Conservation (phyloP, 2,329 filamentous ascomycete genomes). For the Elsinoe necatrix region DNA sequence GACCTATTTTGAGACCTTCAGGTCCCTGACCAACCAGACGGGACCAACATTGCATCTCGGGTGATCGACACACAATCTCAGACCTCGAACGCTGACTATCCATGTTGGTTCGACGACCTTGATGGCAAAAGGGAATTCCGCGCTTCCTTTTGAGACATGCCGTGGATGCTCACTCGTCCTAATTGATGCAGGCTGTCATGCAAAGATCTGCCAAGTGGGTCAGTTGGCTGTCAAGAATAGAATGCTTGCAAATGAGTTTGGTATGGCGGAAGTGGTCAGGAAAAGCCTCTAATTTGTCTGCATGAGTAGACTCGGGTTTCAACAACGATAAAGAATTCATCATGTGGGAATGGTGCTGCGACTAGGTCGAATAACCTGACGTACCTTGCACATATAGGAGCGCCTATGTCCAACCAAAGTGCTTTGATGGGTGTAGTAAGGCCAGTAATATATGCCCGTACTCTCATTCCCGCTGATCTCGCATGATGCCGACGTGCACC, state of each 20-base stretch:
- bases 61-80: background rate
- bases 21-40: background rate
- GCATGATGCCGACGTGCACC: slow-evolving; percentile 66
- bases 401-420: no score
- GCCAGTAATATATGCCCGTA: background rate
- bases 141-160: background rate
- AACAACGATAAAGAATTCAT: slow-evolving; percentile 17
- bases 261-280: background rate
- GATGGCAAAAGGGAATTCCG: background rate
- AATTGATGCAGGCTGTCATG: background rate
- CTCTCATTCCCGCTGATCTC: background rate
- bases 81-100: background rate
- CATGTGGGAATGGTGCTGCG: background rate
- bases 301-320: slow-evolving; percentile 16
- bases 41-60: slow-evolving; percentile 7
- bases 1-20: background rate
- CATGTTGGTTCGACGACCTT: background rate
- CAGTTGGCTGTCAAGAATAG: slow-evolving; percentile 6
- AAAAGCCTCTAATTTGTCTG: slow-evolving; percentile 17
- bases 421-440: background rate
- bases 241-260: background rate
- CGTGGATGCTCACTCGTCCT: background rate
- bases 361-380: background rate
- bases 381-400: background rate
- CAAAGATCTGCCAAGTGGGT: background rate